Conservation (phyloP, 495 filamentous ascomycete genomes). For the Tuber aestivum region DNA sequence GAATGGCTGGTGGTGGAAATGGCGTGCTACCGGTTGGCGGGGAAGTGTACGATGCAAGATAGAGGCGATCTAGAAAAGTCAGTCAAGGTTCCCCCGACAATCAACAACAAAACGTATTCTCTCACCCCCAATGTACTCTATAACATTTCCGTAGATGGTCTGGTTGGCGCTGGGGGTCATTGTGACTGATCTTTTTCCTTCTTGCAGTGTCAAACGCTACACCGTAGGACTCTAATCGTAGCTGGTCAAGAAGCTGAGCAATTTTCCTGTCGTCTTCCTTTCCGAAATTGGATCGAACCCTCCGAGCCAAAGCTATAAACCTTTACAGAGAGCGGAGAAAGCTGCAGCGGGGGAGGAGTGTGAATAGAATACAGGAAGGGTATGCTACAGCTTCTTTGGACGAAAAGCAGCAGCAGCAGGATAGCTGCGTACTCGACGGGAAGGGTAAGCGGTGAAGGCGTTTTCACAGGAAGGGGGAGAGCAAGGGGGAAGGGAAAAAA, state of each 20-base stretch:
- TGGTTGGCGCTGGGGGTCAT: conserved; percentile 37
- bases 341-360: background rate
- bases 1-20: conserved; percentile 71
- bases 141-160: conserved; percentile 58
- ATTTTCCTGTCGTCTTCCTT: background rate
- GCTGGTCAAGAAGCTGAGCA: background rate
- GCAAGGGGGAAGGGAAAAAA: background rate
- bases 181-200: conserved; percentile 2
- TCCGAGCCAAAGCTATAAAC: conserved; percentile 1
- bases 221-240: conserved; percentile 26
- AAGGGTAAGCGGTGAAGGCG: background rate
- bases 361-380: background rate
- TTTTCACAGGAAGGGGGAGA: background rate
- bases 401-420: background rate
- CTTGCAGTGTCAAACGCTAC: conserved; percentile 13
- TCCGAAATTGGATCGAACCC: background rate
- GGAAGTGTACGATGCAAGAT: conserved; percentile 85
- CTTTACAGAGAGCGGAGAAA: conserved; percentile 21
- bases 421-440: background rate
- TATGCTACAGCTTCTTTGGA: background rate
- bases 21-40: conserved; percentile 70
- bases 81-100: background rate
- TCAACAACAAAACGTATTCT: background rate
- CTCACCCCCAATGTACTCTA: conserved; percentile 72
- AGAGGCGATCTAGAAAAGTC: conserved; percentile 64